Evolutionary conservation across 2,329 filamentous ascomycete species (phyloP).

Genomic region (Colletotrichum somersetense): DNA sequence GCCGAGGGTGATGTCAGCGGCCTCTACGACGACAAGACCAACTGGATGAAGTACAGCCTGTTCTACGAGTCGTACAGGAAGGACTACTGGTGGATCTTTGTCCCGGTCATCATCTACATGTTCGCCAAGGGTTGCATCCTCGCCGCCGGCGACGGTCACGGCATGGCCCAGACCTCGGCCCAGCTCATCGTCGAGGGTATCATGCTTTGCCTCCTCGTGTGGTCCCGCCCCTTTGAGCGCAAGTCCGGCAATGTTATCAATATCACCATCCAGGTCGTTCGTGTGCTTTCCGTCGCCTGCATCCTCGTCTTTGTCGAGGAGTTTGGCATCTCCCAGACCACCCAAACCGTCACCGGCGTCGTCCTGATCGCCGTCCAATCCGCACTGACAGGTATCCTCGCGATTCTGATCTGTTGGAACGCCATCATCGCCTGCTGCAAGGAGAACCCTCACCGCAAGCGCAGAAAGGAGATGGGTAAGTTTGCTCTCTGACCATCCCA

Average conservation of each 20-base stretch:
- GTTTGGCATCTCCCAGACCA: slow-evolving; percentile 89
- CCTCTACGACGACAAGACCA: slow-evolving; percentile 88
- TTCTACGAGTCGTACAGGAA: slow-evolving; percentile 98
- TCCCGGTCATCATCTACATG: slow-evolving; percentile 90
- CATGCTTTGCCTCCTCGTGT: slow-evolving; percentile 84
- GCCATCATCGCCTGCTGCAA: slow-evolving; percentile 85
- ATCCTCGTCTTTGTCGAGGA: slow-evolving; percentile 95
- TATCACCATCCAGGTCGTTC: slow-evolving; percentile 89
- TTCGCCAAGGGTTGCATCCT: slow-evolving; percentile 90
- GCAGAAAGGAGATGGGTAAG: slow-evolving; percentile 91
- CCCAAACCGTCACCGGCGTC: slow-evolving; percentile 94
- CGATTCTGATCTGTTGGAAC: slow-evolving; percentile 90
- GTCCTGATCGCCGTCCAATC: slow-evolving; percentile 93
- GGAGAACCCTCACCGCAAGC: slow-evolving; percentile 90
- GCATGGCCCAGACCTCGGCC: slow-evolving; percentile 81
- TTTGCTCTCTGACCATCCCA: slow-evolving; percentile 30
- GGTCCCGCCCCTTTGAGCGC: slow-evolving; percentile 87
- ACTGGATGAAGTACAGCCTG: slow-evolving; percentile 95
- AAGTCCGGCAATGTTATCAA: slow-evolving; percentile 94
- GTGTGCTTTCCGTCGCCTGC: slow-evolving; percentile 88
- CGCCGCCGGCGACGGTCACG: slow-evolving; percentile 87
- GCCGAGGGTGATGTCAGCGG: slow-evolving; percentile 77
- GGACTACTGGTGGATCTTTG: slow-evolving; percentile 96
- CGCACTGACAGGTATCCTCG: slow-evolving; percentile 82
- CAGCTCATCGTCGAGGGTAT: slow-evolving; percentile 85